A percentile compares a stretch with the other conserved stretches of the same genome.
These are phyloP conservation scores for Hypomontagnella submonticulosa DNA, from an alignment of 495 filamentous ascomycete genomes.

Conservation along the genomic window DNA sequence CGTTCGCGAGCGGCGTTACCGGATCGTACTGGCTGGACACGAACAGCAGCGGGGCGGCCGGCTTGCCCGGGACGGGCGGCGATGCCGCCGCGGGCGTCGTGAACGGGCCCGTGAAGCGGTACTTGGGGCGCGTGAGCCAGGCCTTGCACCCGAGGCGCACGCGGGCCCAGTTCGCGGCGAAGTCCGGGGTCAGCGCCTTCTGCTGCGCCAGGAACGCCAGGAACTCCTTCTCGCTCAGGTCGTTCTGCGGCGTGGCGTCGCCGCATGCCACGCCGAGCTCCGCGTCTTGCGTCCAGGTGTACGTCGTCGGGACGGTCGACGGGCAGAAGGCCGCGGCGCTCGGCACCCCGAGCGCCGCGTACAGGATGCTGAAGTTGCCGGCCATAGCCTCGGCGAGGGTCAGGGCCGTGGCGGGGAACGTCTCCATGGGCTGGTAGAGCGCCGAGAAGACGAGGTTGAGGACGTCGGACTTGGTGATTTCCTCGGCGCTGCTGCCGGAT, in stretches of 20 bases:
- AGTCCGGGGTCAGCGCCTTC: constrained; percentile 53
- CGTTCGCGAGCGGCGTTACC: constrained; percentile 49
- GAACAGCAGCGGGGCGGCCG: constrained; percentile 48
- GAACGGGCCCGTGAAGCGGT: constrained; percentile 48
- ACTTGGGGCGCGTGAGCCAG: constrained; percentile 54
- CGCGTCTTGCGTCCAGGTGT: constrained; percentile 29
- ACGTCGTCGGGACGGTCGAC: constrained; percentile 1
- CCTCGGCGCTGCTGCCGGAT: constrained; percentile 52
- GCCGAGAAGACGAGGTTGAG: constrained; percentile 42
- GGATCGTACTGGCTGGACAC: constrained; percentile 47
- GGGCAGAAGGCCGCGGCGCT: constrained; percentile 25
- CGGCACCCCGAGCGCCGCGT: constrained; percentile 13
- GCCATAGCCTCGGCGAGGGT: constrained; percentile 52
- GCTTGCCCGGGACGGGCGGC: constrained; percentile 11
- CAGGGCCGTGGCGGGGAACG: constrained; percentile 41
- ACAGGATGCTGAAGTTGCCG: constrained; percentile 23
- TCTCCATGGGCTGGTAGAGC: constrained; percentile 29
- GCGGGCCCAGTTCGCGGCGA: constrained; percentile 67
- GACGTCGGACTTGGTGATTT: constrained; percentile 57
- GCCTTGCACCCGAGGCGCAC: constrained; percentile 63
- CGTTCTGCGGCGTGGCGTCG: constrained; percentile 60
- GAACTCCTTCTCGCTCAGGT: constrained; percentile 51
- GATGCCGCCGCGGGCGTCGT: constrained; percentile 23
- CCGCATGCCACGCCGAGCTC: constrained; percentile 65
- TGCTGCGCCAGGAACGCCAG: constrained; percentile 52